Evolutionary conservation across 345 rosid genomes (phyloP).

Genomic region (Populus tremula): DNA sequence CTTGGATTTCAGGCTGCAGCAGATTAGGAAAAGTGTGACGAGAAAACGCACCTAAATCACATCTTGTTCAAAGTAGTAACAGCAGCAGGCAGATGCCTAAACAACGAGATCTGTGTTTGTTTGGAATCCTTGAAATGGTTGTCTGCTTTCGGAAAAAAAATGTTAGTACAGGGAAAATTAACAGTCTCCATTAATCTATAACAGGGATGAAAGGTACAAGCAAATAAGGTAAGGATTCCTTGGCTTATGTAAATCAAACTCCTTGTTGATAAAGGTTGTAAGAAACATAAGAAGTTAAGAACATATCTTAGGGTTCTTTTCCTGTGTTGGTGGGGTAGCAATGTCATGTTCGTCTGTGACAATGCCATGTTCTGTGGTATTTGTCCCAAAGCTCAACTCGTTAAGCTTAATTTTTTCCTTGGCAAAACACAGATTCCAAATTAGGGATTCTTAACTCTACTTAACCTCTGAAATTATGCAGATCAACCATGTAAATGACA

Average conservation of each 20-base stretch:
- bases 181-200: background rate
- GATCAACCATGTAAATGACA: background rate
- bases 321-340: background rate
- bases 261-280: background rate
- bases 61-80: background rate
- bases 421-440: conserved; percentile 11
- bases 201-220: background rate
- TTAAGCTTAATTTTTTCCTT: conserved; percentile 9
- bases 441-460: background rate
- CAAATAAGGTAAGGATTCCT: background rate
- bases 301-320: background rate
- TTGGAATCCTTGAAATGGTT: no score
- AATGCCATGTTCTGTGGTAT: conserved; percentile 13
- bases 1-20: background rate
- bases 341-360: background rate
- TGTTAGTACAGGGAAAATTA: background rate
- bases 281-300: background rate
- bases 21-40: background rate
- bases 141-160: background rate
- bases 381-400: background rate
- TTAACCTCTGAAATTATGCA: conserved; percentile 4
- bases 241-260: background rate
- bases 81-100: background rate
- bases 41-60: background rate
- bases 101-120: background rate